Conservation (phyloP, 495 filamentous ascomycete genomes). For the Daldinia concentrica region DNA sequence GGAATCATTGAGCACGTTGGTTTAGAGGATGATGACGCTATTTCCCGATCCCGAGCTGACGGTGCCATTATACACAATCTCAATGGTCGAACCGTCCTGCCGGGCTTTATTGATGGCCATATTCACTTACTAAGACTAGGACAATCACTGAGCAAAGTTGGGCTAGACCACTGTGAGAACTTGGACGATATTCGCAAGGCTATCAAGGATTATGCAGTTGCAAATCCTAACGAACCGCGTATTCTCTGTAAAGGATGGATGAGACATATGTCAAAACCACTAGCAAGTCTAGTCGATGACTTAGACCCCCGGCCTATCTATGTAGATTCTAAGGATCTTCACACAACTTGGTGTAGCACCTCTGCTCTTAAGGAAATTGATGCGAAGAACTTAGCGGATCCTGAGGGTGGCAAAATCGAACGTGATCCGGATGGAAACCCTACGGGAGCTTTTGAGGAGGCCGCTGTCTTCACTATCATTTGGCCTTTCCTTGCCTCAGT, state of each 20-base stretch:
- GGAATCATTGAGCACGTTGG: constrained; percentile 34
- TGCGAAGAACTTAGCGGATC: constrained; percentile 57
- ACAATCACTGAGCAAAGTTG: constrained; percentile 65
- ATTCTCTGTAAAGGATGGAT: constrained; percentile 70
- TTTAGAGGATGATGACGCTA: constrained; percentile 25
- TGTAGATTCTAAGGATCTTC: constrained; percentile 70
- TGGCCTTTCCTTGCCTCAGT: constrained; percentile 66
- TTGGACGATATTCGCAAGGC: constrained; percentile 61
- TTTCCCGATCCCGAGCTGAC: constrained; percentile 24
- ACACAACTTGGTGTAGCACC: constrained; percentile 70
- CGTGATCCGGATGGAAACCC: constrained; percentile 61
- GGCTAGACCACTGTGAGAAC: constrained; percentile 62
- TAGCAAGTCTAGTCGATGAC: constrained; percentile 65
- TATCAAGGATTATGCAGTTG: constrained; percentile 60
- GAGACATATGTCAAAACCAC: constrained; percentile 64
- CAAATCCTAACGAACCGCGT: constrained; percentile 59
- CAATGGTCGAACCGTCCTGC: constrained; percentile 60
- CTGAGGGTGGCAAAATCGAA: constrained; percentile 65
- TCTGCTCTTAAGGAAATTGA: constrained; percentile 63
- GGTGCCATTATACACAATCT: constrained; percentile 57
- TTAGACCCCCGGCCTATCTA: constrained; percentile 67
- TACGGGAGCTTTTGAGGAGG: constrained; percentile 65
- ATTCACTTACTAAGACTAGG: constrained; percentile 70
- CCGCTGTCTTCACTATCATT: constrained; percentile 63
- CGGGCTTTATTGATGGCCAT: constrained; percentile 72